Evolutionary conservation across 176 grass and related monocot species (phyloP).

Genomic region (Hsuehochloa calcarea): DNA sequence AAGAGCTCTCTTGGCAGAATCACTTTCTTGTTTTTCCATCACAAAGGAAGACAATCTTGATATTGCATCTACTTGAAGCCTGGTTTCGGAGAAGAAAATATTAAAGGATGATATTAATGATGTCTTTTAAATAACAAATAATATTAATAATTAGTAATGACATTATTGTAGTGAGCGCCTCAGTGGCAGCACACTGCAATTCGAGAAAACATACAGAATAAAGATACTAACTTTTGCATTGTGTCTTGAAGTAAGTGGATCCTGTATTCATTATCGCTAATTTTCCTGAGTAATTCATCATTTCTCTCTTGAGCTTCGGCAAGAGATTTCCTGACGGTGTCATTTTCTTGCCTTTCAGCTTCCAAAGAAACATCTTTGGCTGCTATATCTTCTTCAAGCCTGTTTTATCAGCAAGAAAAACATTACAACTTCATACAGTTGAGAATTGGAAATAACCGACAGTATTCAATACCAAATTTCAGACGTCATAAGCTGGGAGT

Average conservation of each 20-base stretch:
- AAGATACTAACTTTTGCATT: slow-evolving; percentile 43
- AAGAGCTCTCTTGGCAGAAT: slow-evolving; percentile 55
- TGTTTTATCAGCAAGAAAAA: slow-evolving; percentile 43
- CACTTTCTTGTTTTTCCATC: slow-evolving; percentile 63
- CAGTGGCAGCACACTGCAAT: background rate
- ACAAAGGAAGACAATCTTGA: slow-evolving; percentile 62
- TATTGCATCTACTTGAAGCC: slow-evolving; percentile 67
- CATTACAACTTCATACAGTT: slow-evolving; percentile 19
- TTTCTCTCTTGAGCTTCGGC: slow-evolving; percentile 50
- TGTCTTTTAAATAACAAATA: background rate
- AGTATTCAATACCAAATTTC: slow-evolving; percentile 9
- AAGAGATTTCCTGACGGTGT: slow-evolving; percentile 41
- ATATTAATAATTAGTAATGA: background rate
- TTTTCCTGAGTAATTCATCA: slow-evolving; percentile 58
- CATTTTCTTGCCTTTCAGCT: slow-evolving; percentile 45
- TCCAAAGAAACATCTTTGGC: slow-evolving; percentile 49
- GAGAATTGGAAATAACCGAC: background rate
- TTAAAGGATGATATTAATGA: slow-evolving; percentile 7
- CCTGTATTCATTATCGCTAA: slow-evolving; percentile 57
- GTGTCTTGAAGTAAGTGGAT: slow-evolving; percentile 61
- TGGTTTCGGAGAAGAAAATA: slow-evolving; percentile 37
- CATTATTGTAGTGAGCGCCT: background rate
- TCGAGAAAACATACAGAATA: slow-evolving; percentile 26
- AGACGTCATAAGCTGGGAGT: background rate
- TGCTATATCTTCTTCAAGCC: slow-evolving; percentile 53